Evolutionary conservation across 1,139 yeast genomes (phyloP).

Genomic region (Saccharomycopsis phalli): DNA sequence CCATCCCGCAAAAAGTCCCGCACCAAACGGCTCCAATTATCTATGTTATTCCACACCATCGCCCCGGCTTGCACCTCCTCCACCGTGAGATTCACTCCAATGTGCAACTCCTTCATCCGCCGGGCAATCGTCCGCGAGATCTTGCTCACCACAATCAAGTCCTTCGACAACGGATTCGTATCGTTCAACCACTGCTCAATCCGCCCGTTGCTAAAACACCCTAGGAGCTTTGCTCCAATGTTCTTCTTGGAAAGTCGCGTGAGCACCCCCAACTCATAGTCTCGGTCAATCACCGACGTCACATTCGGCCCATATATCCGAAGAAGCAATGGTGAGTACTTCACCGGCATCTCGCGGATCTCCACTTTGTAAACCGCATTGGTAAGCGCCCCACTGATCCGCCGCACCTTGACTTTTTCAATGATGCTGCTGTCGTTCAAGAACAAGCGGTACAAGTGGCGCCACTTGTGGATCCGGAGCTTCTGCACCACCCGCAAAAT

Average conservation of each 20-base stretch:
- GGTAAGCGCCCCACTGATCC: conserved; percentile 90
- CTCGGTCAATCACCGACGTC: conserved; percentile 79
- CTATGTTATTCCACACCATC: conserved; percentile 57
- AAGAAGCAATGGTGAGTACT: conserved; percentile 44
- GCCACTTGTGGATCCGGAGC: conserved; percentile 74
- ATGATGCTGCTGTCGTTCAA: conserved; percentile 22
- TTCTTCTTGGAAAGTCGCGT: conserved; percentile 64
- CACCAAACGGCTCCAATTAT: conserved; percentile 61
- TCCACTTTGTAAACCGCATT: conserved; percentile 73
- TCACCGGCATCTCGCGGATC: conserved; percentile 29
- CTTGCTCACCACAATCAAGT: conserved; percentile 65
- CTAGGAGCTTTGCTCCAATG: conserved; percentile 84
- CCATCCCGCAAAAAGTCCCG: conserved; percentile 29
- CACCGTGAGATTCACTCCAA: conserved; percentile 57
- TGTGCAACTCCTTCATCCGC: conserved; percentile 92
- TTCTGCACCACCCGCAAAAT: conserved; percentile 56
- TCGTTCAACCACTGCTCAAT: conserved; percentile 85
- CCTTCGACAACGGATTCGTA: conserved; percentile 62
- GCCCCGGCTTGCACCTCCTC: conserved; percentile 52
- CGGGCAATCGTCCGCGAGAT: conserved; percentile 83
- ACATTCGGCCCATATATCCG: conserved; percentile 91
- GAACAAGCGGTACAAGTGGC: conserved; percentile 28
- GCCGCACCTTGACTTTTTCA: conserved; percentile 37
- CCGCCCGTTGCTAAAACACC: conserved; percentile 85
- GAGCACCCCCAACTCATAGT: conserved; percentile 63